Conservation (phyloP, 2,329 filamentous ascomycete species). For the Thielaviopsis populi region DNA sequence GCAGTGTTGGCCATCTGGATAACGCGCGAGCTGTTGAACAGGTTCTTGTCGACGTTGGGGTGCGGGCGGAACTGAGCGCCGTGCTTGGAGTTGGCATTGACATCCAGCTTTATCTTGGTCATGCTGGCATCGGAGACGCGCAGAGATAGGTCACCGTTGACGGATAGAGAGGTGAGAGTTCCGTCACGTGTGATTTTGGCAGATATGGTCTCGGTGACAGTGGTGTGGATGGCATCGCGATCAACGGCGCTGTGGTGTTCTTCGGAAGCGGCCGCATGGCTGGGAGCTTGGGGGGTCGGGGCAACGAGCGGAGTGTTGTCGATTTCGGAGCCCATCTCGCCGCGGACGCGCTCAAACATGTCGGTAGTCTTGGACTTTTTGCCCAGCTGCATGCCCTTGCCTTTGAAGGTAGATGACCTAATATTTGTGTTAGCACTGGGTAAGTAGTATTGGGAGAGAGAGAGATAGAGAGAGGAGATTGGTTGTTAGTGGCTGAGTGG, state of each 20-base stretch:
- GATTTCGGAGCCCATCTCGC: conserved; percentile 74
- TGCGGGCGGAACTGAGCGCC: conserved; percentile 89
- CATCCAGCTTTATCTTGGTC: conserved; percentile 78
- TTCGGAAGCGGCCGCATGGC: conserved; percentile 31
- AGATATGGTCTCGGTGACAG: conserved; percentile 76
- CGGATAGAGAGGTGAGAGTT: conserved; percentile 66
- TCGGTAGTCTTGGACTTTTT: conserved; percentile 97
- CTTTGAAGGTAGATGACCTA: conserved; percentile 54
- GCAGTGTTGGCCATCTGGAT: conserved; percentile 82
- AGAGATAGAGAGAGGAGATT: not conserved
- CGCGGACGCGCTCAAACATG: conserved; percentile 91
- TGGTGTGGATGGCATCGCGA: conserved; percentile 74
- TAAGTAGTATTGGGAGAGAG: not conserved
- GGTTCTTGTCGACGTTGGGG: conserved; percentile 82
- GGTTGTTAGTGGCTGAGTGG: conserved; percentile 8
- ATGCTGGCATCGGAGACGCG: conserved; percentile 78
- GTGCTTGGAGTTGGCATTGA: conserved; percentile 60
- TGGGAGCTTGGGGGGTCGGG: conserved; percentile 33
- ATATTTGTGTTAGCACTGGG: conserved; percentile 12
- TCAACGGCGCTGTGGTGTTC: conserved; percentile 53
- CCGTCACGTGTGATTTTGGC: conserved; percentile 83
- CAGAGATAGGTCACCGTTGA: conserved; percentile 84
- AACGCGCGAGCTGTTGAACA: conserved; percentile 66
- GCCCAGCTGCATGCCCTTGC: conserved; percentile 97
- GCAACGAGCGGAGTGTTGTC: conserved; percentile 63